Evolutionary conservation across 352 stramenopile genomes (phyloP), one percentile per base, ranked within the genome.

Genomic region (Pythium dissotocum): DNA sequence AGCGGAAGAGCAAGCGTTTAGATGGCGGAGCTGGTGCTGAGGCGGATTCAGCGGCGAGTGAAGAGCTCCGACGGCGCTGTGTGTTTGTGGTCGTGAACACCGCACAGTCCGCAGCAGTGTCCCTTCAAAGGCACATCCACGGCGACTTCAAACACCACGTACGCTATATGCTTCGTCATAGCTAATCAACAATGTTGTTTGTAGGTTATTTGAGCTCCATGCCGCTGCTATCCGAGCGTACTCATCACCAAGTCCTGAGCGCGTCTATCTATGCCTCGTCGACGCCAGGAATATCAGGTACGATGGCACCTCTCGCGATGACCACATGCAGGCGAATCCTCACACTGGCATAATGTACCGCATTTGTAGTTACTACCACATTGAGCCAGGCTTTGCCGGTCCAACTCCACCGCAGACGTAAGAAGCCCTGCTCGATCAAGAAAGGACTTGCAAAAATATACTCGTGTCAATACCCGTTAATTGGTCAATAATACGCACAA

Each of bases 71-170:
- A 28, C 16, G n/a, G 18, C 44, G 18, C 44, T 51, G 44, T 28
- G 44, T 16, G 44, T 51, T 51, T 51, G 44, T 51, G n/a, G 18
- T 51, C 44, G 44, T 51, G 18, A 51, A 51, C 44, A 28, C 16
- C 12, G 44, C 44, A 8, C 44, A 51, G 44, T 6, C 14, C 13
- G 44, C 16, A 8, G 44, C n/a, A 4, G 24, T 18, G 5, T 51
- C 44, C n/a, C 4, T 51, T 8, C 44, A 51, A 28, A 26, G 44
- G 44, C 28, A 12, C n/a, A 5, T 26, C n/a, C 9, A 28, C 44
- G 18, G 18, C 12, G 35, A 40, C 28, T 30, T 30, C 2, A 30
- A 2, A 4, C 4, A 4, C 28, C 28, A 30, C 28, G 28, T 30
- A 30, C 4, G 28, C 28, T 2, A 4, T 30, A 30, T 30, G 28